Base-by-base conservation (phyloP, 164 flowering plant genomes). In the Stephania japonica region DNA sequence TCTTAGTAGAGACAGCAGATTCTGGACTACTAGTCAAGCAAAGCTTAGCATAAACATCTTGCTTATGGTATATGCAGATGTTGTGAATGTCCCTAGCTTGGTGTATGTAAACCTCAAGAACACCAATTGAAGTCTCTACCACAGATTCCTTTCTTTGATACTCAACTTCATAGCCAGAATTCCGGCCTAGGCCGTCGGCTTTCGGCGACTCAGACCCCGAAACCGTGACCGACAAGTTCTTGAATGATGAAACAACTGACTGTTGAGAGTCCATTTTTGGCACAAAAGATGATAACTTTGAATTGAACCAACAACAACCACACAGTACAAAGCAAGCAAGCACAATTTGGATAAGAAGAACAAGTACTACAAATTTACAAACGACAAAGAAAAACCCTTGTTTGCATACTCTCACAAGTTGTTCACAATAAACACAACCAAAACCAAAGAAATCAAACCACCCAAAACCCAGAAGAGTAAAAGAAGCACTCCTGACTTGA, bases 21-120 rank as follows among this genome's bases (percentile, higher is more conserved):
- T 96, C 91, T 10, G 97, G 98, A 74, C 89, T 86, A 76, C 84
- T 86, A 18, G 97, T 88, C 68, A 93, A 85, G 75, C 86, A 91
- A 72, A 93, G 78, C 87, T 91, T 96, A n/a, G 99, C 97, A 82
- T 93, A 96, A 47, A 93, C 98, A 87, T 96, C 99, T 82, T 96
- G 99, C 76, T 95, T 93, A 59, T 95, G 97, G 84, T 95, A 95
- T 75, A 95, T 95, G 87, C 98, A 95, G 75, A 96, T 89, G 88
- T 96, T 96, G 27, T 93, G 97, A 69, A 96, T 88, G 78, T 93
- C 97, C 77, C 97, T 87, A 7, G 99, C 99, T 70, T 90, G 93
- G 73, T 96, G 92, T 44, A 96, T 73, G 76, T 75, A 87, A 73
- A 96, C 97, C 50, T 96, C 91, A 68, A 96, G 85, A 76, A 82